Base-by-base conservation (phyloP, 2,329 filamentous ascomycete species). In the Paecilomyces formosus region DNA sequence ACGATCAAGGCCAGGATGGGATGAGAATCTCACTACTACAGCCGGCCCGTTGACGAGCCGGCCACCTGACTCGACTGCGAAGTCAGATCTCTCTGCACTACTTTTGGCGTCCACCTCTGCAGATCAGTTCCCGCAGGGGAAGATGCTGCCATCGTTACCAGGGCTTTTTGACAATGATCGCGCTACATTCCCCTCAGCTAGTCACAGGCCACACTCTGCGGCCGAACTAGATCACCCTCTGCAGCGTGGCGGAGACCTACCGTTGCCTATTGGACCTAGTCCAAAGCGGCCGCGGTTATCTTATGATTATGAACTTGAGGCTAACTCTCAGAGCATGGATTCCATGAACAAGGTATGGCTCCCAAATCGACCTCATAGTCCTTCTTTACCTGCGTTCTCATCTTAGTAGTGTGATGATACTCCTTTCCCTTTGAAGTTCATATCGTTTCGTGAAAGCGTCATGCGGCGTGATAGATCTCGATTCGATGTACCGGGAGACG, bases 231-330 rank as follows among this genome's bases (percentile, higher is more conserved):
- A 18, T n/a, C 7, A 26, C n/a, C 1, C 1, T 24, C 54, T 26
- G 31, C 31, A 35, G 5, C 31, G 35, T 18, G 54, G 49, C 4
- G n/a, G 39, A 18, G 39, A 45, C 5, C 15, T 45, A 6, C 22
- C 31, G 5, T 39, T 45, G 15, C 39, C 54, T 45, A 13, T 26
- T 18, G 54, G 35, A 35, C 54, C 21, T 21, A 39, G 54, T 22
- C 22, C 35, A 13, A 55, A 55, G 39, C 31, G 54, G 31, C 54
- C 54, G 31, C 54, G 54, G 13, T 22, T 55, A 24, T 55, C 54
- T 26, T 45, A 35, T 55, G 54, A 39, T 39, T 33, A 55, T 26
- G 54, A 33, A n/a, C 24, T 18, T 13, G 39, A 33, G 22, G 4
- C 54, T 18, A 22, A 45, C 12, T 6, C n/a, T 21, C 22, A 52